phyloP scores from a whole-genome alignment of 331 rosid genomes.

The Pyrus hybrid region DNA sequence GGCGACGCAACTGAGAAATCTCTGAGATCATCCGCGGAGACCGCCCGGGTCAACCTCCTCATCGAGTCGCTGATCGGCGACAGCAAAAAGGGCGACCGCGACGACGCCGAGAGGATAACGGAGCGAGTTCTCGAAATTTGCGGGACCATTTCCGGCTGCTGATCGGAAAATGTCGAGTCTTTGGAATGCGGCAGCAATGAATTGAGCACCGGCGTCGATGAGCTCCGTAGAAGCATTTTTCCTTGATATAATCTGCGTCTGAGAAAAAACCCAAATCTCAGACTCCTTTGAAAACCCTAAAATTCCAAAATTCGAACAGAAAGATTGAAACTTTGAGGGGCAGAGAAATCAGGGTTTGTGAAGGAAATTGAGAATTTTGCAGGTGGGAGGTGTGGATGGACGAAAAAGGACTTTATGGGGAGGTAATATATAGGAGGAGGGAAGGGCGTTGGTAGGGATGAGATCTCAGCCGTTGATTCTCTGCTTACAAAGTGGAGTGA shows the following conservation, averaged over 20 bases:
- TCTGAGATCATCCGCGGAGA: constrained; percentile 24
- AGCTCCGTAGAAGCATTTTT: constrained; percentile 67
- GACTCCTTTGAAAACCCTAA: background rate
- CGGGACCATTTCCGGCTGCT: constrained; percentile 6
- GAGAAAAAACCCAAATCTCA: constrained; percentile 1
- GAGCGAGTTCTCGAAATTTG: constrained; percentile 10
- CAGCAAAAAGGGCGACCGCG: background rate
- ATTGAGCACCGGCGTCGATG: constrained; percentile 29
- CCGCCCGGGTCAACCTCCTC: constrained; percentile 17
- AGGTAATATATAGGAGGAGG: constrained; percentile 15
- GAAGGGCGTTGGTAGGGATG: background rate
- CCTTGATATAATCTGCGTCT: background rate
- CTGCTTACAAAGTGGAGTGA: background rate
- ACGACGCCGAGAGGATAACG: constrained; percentile 7
- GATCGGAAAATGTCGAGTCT: constrained; percentile 8
- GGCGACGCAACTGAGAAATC: constrained; percentile 16
- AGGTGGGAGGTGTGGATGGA: background rate
- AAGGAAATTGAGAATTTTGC: background rate
- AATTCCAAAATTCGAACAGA: background rate
- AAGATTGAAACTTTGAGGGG: background rate
- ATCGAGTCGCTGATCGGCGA: background rate
- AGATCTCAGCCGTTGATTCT: constrained; percentile 31
- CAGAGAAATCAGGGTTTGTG: background rate
- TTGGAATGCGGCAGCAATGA: constrained; percentile 27
- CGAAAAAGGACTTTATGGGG: background rate